A percentile compares a stretch with the other conserved stretches of the same genome.
Conservation (phyloP, 108 stramenopile genomes). For the Skeletonema marinoi region DNA sequence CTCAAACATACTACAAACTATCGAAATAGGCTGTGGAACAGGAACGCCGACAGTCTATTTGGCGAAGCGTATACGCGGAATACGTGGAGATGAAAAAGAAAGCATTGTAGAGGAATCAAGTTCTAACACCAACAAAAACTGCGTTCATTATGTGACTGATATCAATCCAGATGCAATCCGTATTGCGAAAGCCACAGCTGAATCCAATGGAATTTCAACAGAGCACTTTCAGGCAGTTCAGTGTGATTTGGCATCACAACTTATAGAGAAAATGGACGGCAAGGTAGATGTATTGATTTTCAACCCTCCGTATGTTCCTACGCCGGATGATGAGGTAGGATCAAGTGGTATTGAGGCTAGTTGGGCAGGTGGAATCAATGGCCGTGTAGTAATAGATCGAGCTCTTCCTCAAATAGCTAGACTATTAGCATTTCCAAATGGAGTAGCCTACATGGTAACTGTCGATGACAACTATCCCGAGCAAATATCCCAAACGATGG, state of each 20-base stretch:
- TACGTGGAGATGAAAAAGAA: background rate
- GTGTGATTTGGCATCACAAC: conserved; percentile 70
- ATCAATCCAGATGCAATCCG: conserved; percentile 77
- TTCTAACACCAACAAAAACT: background rate
- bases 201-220: conserved; percentile 51
- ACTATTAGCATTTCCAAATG: conserved; percentile 60
- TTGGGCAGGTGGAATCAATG: conserved; percentile 90
- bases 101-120: background rate
- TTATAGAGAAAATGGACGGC: conserved; percentile 40
- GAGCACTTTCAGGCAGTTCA: conserved; percentile 49
- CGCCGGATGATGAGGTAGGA: conserved; percentile 83
- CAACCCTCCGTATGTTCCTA: conserved; percentile 95
- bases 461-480: conserved; percentile 91
- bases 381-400: conserved; percentile 82
- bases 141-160: conserved; percentile 63
- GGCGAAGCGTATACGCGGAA: conserved; percentile 41
- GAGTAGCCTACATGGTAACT: conserved; percentile 82
- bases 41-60: conserved; percentile 74
- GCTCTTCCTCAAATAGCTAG: conserved; percentile 79
- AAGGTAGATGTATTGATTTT: conserved; percentile 82
- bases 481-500: conserved; percentile 45
- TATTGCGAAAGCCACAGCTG: conserved; percentile 64
- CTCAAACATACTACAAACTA: conserved; percentile 17
- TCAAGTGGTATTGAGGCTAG: conserved; percentile 83
- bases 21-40: conserved; percentile 89